These are phyloP conservation scores for Coelastrella sp. DNA, from an alignment of 139 green algal genomes.

Conservation along the genomic window DNA sequence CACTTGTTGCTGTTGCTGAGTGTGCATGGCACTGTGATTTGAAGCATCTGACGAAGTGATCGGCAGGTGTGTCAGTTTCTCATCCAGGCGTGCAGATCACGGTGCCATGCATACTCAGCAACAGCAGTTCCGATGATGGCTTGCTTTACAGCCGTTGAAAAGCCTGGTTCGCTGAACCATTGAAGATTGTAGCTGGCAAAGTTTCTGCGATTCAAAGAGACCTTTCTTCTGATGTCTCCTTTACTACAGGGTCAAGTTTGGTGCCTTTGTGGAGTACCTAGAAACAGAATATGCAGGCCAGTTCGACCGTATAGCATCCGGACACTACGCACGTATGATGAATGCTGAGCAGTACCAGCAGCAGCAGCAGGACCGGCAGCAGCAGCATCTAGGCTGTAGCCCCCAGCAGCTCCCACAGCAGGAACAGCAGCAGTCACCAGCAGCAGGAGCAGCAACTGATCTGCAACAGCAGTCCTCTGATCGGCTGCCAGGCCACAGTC, in stretches of 20 bases:
- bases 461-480: neutral
- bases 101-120: too few species aligned
- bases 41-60: too few species aligned
- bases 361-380: conserved; percentile 11
- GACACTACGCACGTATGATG: conserved; percentile 78
- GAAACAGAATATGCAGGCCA: conserved; percentile 49
- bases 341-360: conserved; percentile 3
- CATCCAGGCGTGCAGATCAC: too few species aligned
- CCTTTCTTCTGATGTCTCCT: neutral
- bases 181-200: too few species aligned
- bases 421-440: neutral
- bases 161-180: too few species aligned
- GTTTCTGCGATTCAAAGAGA: neutral
- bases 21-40: too few species aligned
- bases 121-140: too few species aligned
- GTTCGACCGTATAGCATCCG: conserved; percentile 86
- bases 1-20: too few species aligned
- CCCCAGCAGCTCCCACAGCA: neutral
- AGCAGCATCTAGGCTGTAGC: neutral
- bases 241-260: conserved; percentile 67
- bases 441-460: neutral
- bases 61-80: too few species aligned
- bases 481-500: neutral
- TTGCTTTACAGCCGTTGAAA: too few species aligned
- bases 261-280: conserved; percentile 92